phyloP scores from a whole-genome alignment of 306 rosid species.

The Styphnolobium japonicum region DNA sequence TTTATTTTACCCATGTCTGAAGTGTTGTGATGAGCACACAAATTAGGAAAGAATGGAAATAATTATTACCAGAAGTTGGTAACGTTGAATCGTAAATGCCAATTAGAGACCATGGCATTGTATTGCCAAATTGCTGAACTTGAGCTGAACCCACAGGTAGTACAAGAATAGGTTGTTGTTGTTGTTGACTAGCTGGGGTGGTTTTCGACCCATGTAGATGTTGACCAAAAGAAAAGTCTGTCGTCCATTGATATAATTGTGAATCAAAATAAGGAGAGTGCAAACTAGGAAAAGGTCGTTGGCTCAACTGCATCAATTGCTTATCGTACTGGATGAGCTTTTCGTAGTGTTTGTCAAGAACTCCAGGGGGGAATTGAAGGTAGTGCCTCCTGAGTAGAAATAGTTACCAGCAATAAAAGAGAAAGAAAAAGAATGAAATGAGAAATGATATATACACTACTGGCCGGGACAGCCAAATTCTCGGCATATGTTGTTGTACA shows the following conservation, averaged over 20 bases:
- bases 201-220: background rate
- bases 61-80: background rate
- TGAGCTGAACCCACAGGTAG: background rate
- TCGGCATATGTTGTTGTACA: no score
- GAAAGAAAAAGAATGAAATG: no score
- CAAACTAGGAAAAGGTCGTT: slow-evolving; percentile 14
- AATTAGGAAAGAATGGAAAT: background rate
- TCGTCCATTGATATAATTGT: background rate
- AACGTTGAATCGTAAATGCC: background rate
- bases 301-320: slow-evolving; percentile 16
- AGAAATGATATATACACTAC: no score
- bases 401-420: background rate
- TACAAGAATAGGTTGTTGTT: background rate
- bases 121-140: background rate
- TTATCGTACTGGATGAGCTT: slow-evolving; percentile 9
- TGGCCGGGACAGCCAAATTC: no score
- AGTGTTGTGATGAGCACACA: no score
- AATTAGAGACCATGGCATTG: background rate
- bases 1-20: no score
- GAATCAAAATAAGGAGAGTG: slow-evolving; percentile 14
- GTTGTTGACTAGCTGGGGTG: background rate
- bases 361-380: slow-evolving; percentile 32
- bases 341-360: slow-evolving; percentile 29
- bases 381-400: slow-evolving; percentile 9
- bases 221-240: background rate